Evolutionary conservation across 2,329 filamentous ascomycete species (phyloP), one percentile per base, ranked within the genome.

Genomic region (Scedosporium aurantiacum): DNA sequence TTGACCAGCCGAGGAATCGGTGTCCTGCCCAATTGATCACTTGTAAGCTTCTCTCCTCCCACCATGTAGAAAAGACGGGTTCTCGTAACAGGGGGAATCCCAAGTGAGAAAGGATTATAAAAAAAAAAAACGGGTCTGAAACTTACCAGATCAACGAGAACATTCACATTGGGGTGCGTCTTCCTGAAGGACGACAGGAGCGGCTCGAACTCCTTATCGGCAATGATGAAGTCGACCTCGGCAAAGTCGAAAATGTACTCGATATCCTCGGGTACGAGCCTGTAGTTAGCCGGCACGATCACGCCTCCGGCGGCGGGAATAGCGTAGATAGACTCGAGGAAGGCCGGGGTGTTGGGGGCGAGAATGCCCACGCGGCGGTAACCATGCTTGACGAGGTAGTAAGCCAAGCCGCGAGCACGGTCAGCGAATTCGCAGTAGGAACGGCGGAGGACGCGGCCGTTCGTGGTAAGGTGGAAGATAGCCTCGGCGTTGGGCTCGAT

Each of bases 261-360:
- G 63, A 99, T 87, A 69, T 99, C 94, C 64, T 92, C 90, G 41
- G 82, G 78, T 71, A 94, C 94, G 55, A 97, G 76, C 64, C 79
- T 71, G 67, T 82, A 82, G 68, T 85, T 85, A 28, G 73, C 81
- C 1, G 82, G 81, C 60, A 96, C 88, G 64, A 91, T 85, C 25
- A 95, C 83, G 6, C 81, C 89, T 1, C 91, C 91, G 0, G 89
- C 89, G 1, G 89, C 92, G 0, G 86, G 87, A 66, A 97, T 88
- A 1, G 89, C 94, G 70, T 90, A 99, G 64, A 96, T 90, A 5
- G 86, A 83, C 75, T 97, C 93, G 28, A 99, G 79, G 68, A 97
- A 97, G 0, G 92, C 92, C 0, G 94, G 94, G 1, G 94, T 99
- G 71, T 99, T 99, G 2, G 94, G 90, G 7, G 86, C 87, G 10